These are phyloP conservation scores for Eucalyptus curtisii DNA, from an alignment of 345 rosid genomes.

Conservation along the genomic window DNA sequence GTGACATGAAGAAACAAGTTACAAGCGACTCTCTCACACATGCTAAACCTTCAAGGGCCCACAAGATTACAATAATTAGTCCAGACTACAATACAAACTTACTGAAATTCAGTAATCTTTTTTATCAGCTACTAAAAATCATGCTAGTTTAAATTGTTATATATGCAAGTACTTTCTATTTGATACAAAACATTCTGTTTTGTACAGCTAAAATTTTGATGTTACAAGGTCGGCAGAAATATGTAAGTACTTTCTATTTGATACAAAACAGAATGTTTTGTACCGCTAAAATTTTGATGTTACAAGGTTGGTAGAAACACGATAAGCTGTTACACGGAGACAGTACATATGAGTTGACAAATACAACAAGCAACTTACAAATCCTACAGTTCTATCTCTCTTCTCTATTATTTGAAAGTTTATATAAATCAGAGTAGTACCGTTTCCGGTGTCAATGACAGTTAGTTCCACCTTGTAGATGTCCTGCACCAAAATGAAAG, in stretches of 20 bases:
- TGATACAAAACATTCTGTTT: neutral
- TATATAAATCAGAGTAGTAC: slow-evolving; percentile 11
- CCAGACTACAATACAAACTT: neutral
- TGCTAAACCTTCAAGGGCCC: neutral
- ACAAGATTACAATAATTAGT: neutral
- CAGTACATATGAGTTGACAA: neutral
- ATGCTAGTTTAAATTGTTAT: neutral
- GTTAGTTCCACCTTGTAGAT: slow-evolving; percentile 46
- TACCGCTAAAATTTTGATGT: no score
- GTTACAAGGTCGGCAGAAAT: neutral
- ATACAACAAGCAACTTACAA: neutral
- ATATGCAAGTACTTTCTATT: neutral
- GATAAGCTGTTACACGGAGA: neutral
- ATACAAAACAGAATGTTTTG: neutral
- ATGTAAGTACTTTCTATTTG: neutral
- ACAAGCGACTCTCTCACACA: neutral
- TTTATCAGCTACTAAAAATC: neutral
- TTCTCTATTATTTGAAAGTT: neutral
- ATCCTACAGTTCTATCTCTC: neutral
- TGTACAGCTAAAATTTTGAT: neutral
- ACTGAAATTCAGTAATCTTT: neutral
- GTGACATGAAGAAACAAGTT: neutral
- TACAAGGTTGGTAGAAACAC: neutral
- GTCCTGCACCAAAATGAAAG: slow-evolving; percentile 34
- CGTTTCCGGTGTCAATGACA: slow-evolving; percentile 65